Evolutionary conservation across 2,329 filamentous ascomycete genomes (phyloP).

Genomic region (Corinectria fuckeliana): DNA sequence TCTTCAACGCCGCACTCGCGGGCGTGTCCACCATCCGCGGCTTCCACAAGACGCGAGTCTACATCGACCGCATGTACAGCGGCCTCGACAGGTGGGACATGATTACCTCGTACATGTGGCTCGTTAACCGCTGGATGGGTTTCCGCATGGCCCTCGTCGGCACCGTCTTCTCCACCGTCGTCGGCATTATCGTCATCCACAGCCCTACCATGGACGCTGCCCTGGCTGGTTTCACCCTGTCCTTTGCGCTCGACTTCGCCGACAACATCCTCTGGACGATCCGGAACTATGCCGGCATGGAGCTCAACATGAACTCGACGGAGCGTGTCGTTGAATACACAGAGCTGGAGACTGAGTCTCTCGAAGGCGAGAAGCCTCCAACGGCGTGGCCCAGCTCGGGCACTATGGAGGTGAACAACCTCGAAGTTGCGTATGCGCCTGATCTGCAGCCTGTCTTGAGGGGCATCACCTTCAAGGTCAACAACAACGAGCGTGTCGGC

Average conservation of each 20-base stretch:
- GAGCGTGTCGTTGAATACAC: constrained; percentile 80
- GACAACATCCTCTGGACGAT: constrained; percentile 69
- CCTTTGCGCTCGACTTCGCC: constrained; percentile 75
- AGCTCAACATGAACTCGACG: constrained; percentile 80
- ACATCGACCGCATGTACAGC: constrained; percentile 72
- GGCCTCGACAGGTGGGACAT: constrained; percentile 72
- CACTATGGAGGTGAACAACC: constrained; percentile 72
- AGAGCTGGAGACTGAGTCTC: constrained; percentile 70
- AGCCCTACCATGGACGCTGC: constrained; percentile 69
- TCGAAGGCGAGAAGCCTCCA: constrained; percentile 65
- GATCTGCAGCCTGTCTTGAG: constrained; percentile 75
- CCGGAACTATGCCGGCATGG: constrained; percentile 71
- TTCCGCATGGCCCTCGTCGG: constrained; percentile 75
- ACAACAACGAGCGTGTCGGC: constrained; percentile 73
- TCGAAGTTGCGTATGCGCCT: constrained; percentile 74
- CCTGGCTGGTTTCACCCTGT: constrained; percentile 76
- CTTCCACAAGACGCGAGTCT: constrained; percentile 71
- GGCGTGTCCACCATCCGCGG: constrained; percentile 79
- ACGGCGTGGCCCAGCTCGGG: constrained; percentile 80
- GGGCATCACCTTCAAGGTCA: constrained; percentile 70
- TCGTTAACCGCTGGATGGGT: constrained; percentile 79
- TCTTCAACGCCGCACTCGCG: constrained; percentile 74
- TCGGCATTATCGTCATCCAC: constrained; percentile 68
- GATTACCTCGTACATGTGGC: constrained; percentile 71
- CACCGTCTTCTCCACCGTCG: constrained; percentile 69